A percentile compares a stretch with the other conserved stretches of the same genome.
These are phyloP conservation scores for Trametes meyenii DNA, from an alignment of 768 basidiomycete species.

Conservation along the genomic window DNA sequence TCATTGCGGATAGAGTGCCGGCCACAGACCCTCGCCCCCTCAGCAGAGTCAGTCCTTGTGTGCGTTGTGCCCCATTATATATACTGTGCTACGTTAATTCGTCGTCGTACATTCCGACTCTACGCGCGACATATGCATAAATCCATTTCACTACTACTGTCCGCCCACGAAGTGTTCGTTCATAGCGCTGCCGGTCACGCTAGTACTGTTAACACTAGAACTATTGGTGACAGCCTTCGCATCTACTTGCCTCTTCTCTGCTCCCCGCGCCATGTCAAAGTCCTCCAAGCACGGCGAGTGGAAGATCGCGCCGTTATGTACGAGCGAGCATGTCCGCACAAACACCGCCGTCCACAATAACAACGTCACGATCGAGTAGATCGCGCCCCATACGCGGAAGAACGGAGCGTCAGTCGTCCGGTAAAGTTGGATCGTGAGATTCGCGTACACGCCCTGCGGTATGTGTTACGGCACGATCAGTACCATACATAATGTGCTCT, in stretches of 20 bases:
- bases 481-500: background rate
- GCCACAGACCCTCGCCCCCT: constrained; percentile 22
- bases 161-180: background rate
- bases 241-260: constrained; percentile 1
- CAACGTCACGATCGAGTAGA: constrained; percentile 53
- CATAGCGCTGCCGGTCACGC: background rate
- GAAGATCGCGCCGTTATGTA: constrained; percentile 44
- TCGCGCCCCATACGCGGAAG: constrained; percentile 60
- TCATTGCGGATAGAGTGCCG: constrained; percentile 20
- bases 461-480: constrained; percentile 8
- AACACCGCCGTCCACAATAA: constrained; percentile 56
- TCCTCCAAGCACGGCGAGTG: constrained; percentile 46
- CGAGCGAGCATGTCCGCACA: constrained; percentile 41
- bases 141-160: background rate
- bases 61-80: constrained; percentile 5
- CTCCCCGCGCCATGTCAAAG: constrained; percentile 18
- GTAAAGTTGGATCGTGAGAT: constrained; percentile 58
- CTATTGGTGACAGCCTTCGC: background rate
- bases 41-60: constrained; percentile 4
- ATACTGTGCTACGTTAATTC: constrained; percentile 9
- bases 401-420: constrained; percentile 52
- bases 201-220: background rate
- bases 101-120: background rate
- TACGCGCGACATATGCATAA: background rate
- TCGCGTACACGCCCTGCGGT: constrained; percentile 66